Evolutionary conservation across 148 eudicot genomes (phyloP).

Genomic region (Gaultheria prostrata): DNA sequence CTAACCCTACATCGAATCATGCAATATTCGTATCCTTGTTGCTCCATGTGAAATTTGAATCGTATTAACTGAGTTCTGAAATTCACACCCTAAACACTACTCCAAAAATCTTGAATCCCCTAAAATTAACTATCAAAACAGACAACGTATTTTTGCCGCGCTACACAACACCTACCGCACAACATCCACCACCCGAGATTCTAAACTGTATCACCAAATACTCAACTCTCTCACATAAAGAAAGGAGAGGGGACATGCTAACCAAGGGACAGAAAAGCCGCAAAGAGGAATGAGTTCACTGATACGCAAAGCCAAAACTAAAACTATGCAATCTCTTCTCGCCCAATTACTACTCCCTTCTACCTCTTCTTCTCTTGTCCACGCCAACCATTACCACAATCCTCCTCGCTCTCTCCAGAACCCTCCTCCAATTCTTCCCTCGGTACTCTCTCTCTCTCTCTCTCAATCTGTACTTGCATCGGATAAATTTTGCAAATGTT

Average conservation of each 20-base stretch:
- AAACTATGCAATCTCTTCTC: constrained; percentile 46
- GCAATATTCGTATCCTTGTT: too few relatives aligned
- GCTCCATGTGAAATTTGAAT: too few relatives aligned
- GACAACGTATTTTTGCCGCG: too few relatives aligned
- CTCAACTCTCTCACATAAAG: too few relatives aligned
- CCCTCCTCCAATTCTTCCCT: constrained; percentile 11
- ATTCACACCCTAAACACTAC: too few relatives aligned
- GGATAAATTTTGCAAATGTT: neutral
- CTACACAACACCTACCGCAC: too few relatives aligned
- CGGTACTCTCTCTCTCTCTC: constrained; percentile 24
- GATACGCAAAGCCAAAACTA: constrained; percentile 30
- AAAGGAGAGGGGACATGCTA: neutral
- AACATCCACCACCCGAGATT: too few relatives aligned
- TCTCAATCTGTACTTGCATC: neutral
- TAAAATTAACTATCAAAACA: too few relatives aligned
- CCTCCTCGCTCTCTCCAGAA: constrained; percentile 16
- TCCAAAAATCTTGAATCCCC: too few relatives aligned
- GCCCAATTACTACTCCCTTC: constrained; percentile 19
- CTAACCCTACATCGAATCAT: too few relatives aligned
- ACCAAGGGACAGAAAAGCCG: neutral
- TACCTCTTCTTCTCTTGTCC: constrained; percentile 9
- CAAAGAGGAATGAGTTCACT: constrained; percentile 22
- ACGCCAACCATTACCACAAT: neutral
- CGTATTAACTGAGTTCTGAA: too few relatives aligned
- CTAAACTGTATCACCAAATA: too few relatives aligned